A percentile compares a stretch with the other conserved stretches of the same genome.
Conservation (phyloP, 1,284 basidiomycete genomes). For the Sporisorium scitamineum region DNA sequence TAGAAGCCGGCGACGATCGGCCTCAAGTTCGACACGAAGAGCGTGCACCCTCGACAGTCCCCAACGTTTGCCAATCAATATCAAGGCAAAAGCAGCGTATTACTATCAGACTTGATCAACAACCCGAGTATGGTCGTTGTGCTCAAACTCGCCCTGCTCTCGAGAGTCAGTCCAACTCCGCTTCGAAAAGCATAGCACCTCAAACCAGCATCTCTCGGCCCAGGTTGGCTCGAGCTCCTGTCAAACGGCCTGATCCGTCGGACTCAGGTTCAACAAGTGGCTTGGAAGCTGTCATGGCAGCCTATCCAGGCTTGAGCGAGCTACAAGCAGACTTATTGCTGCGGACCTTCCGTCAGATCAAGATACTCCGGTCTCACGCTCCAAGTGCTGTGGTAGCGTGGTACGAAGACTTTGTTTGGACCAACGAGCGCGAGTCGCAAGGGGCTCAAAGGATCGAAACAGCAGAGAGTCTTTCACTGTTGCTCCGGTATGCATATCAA, state of each 20-base stretch:
- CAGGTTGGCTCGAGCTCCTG: background rate
- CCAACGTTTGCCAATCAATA: background rate
- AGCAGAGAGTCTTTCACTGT: constrained; percentile 17
- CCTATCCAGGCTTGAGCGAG: constrained; percentile 18
- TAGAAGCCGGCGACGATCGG: background rate
- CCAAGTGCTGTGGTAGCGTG: constrained; percentile 22
- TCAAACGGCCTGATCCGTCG: background rate
- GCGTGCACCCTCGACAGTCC: background rate
- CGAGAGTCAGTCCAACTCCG: background rate
- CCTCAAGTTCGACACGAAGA: background rate
- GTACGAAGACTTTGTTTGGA: constrained; percentile 46
- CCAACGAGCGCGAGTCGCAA: constrained; percentile 23
- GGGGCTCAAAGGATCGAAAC: constrained; percentile 17
- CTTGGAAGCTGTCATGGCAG: background rate
- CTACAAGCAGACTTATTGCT: constrained; percentile 17
- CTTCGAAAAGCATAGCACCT: background rate
- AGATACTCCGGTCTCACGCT: constrained; percentile 4
- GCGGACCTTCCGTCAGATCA: constrained; percentile 12
- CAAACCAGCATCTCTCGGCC: background rate
- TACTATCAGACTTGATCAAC: background rate
- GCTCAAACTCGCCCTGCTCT: background rate
- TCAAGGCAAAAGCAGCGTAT: background rate
- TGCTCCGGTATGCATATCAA: constrained; percentile 26
- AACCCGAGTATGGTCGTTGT: background rate
- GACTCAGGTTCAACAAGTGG: background rate